Evolutionary conservation across 2,329 filamentous ascomycete genomes (phyloP).

Genomic region (Apiospora kogelbergensis): DNA sequence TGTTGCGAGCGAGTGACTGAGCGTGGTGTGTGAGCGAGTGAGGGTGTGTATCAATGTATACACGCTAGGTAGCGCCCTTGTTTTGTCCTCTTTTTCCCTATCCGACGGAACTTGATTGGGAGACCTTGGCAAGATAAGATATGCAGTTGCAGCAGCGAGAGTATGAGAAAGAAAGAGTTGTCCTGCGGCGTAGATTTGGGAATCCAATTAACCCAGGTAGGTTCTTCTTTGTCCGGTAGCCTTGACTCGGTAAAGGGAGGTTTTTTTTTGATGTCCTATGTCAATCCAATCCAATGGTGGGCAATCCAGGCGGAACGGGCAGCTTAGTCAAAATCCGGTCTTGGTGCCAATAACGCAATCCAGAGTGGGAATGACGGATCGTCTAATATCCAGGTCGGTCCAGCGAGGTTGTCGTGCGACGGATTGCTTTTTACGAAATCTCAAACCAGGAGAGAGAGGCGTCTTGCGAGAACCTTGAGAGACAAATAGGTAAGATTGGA

Average conservation of each 20-base stretch:
- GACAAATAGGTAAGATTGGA: neutral
- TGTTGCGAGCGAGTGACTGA: constrained; percentile 1
- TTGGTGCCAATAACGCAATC: constrained; percentile 7
- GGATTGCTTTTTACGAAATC: neutral
- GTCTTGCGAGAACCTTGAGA: neutral
- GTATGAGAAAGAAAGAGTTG: neutral
- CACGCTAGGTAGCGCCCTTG: neutral
- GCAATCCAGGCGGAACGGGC: constrained; percentile 5
- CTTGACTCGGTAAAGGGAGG: constrained; percentile 4
- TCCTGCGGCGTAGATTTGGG: neutral
- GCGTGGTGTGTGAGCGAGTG: neutral
- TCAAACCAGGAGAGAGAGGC: neutral
- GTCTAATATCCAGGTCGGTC: constrained; percentile 2
- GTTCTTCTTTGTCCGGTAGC: neutral
- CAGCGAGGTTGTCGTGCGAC: constrained; percentile 7
- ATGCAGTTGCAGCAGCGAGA: neutral
- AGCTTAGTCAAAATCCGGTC: constrained; percentile 1
- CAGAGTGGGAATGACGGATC: constrained; percentile 2
- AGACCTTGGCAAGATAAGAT: neutral
- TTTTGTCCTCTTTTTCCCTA: neutral
- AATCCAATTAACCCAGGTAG: neutral
- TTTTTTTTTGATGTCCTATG: neutral
- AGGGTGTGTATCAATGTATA: constrained; percentile 7
- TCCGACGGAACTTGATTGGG: constrained; percentile 4
- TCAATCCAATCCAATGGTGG: neutral